phyloP scores from a whole-genome alignment of 2,329 filamentous ascomycete genomes.

The Microcera coccophila region DNA sequence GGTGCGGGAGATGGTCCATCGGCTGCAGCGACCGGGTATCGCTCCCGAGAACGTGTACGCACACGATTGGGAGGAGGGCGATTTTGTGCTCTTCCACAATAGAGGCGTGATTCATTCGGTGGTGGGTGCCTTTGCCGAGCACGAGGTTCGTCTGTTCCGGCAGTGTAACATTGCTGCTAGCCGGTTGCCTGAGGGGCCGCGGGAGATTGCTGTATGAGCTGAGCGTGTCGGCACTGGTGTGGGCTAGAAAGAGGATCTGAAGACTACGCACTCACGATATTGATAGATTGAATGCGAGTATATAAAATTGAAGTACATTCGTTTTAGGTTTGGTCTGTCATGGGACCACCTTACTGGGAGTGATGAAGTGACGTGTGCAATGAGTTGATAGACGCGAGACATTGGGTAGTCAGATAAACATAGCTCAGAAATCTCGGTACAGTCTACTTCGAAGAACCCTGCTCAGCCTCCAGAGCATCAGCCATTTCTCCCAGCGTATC shows the following conservation, averaged over 20 bases:
- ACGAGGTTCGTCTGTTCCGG: constrained; percentile 71
- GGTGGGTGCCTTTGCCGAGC: constrained; percentile 67
- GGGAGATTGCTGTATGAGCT: background rate
- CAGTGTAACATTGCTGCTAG: constrained; percentile 77
- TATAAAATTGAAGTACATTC: too few relatives aligned
- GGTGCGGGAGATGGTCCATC: constrained; percentile 65
- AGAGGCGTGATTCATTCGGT: constrained; percentile 71
- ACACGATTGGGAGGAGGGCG: constrained; percentile 74
- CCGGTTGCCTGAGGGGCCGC: constrained; percentile 50
- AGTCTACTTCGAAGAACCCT: too few relatives aligned
- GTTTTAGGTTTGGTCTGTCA: too few relatives aligned
- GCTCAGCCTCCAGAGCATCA: constrained; percentile 27
- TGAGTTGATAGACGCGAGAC: too few relatives aligned
- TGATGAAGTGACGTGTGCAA: too few relatives aligned
- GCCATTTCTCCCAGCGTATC: constrained; percentile 57
- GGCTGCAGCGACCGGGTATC: constrained; percentile 69
- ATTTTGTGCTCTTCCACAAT: constrained; percentile 76
- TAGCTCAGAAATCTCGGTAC: too few relatives aligned
- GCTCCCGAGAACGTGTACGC: constrained; percentile 64
- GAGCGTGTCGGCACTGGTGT: too few relatives aligned
- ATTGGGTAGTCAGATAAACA: too few relatives aligned
- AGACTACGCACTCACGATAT: too few relatives aligned
- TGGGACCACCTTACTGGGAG: too few relatives aligned
- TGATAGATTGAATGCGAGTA: too few relatives aligned
- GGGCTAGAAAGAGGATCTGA: too few relatives aligned